Percentiles rank a stretch among this genome's conserved stretches.
These are phyloP conservation scores for Penicillium goetzii DNA, from an alignment of 495 filamentous ascomycete genomes.

Conservation along the genomic window DNA sequence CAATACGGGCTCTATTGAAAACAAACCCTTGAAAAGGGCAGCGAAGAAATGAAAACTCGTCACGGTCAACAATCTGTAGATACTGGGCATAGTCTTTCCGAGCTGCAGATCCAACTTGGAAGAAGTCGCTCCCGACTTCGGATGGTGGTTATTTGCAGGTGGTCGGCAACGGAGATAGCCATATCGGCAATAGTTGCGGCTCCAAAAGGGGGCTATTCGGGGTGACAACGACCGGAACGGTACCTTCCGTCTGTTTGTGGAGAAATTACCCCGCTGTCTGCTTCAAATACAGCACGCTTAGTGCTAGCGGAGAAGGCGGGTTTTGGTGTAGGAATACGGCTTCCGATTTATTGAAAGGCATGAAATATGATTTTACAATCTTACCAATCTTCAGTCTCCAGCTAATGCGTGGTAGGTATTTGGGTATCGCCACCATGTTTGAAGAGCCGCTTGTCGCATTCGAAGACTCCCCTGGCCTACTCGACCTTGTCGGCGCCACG, in stretches of 20 bases:
- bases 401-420: not conserved
- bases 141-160: slow-evolving; percentile 5
- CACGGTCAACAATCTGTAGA: no score
- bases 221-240: slow-evolving; percentile 18
- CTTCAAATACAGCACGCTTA: not conserved
- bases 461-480: slow-evolving; percentile 1
- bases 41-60: no score
- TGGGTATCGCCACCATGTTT: slow-evolving; percentile 8
- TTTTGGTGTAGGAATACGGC: not conserved
- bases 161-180: slow-evolving; percentile 21
- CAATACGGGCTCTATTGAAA: no score
- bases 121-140: not conserved
- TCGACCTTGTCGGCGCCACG: slow-evolving; percentile 19
- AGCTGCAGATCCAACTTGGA: not conserved
- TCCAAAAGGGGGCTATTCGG: slow-evolving; percentile 18
- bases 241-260: not conserved
- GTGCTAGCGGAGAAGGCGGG: no score
- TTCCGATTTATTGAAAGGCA: not conserved
- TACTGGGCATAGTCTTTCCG: no score
- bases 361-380: not conserved
- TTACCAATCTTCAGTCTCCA: not conserved
- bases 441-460: slow-evolving; percentile 26
- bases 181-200: slow-evolving; percentile 6
- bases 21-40: no score
- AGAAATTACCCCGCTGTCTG: not conserved